Evolutionary conservation across 768 basidiomycete genomes (phyloP), one percentile per base, ranked within the genome.

Genomic region (Rhodotorula sphaerocarpa): DNA sequence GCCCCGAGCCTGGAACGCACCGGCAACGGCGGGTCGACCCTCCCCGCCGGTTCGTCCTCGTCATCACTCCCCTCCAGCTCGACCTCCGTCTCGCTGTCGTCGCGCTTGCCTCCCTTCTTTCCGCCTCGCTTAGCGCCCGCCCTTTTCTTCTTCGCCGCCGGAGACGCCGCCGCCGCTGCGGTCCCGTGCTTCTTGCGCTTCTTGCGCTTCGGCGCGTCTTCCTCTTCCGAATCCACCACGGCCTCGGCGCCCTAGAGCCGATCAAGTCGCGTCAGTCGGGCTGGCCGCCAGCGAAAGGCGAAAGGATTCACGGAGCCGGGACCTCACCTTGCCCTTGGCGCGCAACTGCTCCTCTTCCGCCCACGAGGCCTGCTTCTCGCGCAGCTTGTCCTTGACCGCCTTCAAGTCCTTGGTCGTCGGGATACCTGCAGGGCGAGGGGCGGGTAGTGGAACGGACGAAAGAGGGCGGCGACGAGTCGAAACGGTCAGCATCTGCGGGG

Each of bases 361-460:
- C 88, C 25, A 79, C 30, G 61, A 60, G 0, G 20, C 31, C 47
- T 60, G 43, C 50, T 65, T 65, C 28, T 59, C 47, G 31, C 50
- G 41, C 18, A 65, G 33, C 31, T 28, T 74, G 71, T 84, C 82
- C 71, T 84, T 88, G 27, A 84, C 83, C 69, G 86, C 78, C 21
- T 84, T 80, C 12, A 91, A 77, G 69, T 90, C 84, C 73, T 84
- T 90, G 6, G 88, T 82, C 7, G 87, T 86, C 1, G 88, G 87
- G 70, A 90, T 86, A 1, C 86, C 86, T 57, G 47, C 52, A 20
- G 21, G 7, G 12, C 7, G 43, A 44, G 16, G 12, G 11, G 43
- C 7, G 23, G 43, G 21, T 9, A 44, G 43, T 44, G 11, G n/a
- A n/a, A n/a, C n/a, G n/a, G n/a, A n/a, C n/a, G n/a, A n/a, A n/a